A percentile compares a stretch with the other conserved stretches of the same genome.
Evolutionary conservation across 2,329 filamentous ascomycete species (phyloP).

Genomic region (Aureobasidium sp.): DNA sequence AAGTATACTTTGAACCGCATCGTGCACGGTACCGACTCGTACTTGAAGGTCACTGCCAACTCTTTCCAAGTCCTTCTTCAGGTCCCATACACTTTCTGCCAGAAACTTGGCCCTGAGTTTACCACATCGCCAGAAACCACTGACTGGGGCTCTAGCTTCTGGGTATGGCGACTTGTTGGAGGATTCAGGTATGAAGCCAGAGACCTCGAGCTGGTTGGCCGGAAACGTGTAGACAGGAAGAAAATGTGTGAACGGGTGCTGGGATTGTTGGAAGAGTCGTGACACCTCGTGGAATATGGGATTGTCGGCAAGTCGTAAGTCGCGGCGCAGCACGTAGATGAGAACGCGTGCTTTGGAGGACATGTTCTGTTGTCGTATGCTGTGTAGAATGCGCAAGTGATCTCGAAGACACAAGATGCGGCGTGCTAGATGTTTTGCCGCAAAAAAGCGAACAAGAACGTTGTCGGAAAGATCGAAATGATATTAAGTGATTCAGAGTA

Average conservation of each 20-base stretch:
- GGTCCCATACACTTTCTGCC: conserved; percentile 62
- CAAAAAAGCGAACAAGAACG: background rate
- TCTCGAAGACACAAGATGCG: background rate
- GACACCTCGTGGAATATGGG: conserved; percentile 55
- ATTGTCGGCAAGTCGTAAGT: conserved; percentile 66
- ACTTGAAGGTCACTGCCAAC: conserved; percentile 54
- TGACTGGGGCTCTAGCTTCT: conserved; percentile 56
- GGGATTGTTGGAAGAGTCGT: conserved; percentile 37
- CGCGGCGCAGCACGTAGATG: conserved; percentile 63
- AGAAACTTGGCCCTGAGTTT: conserved; percentile 64
- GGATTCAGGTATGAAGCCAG: conserved; percentile 55
- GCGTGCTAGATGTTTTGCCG: background rate
- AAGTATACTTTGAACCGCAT: conserved; percentile 52
- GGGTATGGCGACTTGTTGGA: conserved; percentile 53
- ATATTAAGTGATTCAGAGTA: background rate
- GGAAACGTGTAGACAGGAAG: conserved; percentile 63
- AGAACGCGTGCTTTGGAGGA: conserved; percentile 35
- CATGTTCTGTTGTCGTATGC: background rate
- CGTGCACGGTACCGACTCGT: conserved; percentile 51
- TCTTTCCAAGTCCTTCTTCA: conserved; percentile 54
- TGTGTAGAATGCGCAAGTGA: background rate
- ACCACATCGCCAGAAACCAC: conserved; percentile 64
- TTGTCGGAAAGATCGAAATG: background rate
- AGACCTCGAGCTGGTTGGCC: conserved; percentile 63
- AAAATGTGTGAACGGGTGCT: conserved; percentile 50